phyloP scores from a whole-genome alignment of 1,284 basidiomycete species.

The Trichosporon coremiiforme region DNA sequence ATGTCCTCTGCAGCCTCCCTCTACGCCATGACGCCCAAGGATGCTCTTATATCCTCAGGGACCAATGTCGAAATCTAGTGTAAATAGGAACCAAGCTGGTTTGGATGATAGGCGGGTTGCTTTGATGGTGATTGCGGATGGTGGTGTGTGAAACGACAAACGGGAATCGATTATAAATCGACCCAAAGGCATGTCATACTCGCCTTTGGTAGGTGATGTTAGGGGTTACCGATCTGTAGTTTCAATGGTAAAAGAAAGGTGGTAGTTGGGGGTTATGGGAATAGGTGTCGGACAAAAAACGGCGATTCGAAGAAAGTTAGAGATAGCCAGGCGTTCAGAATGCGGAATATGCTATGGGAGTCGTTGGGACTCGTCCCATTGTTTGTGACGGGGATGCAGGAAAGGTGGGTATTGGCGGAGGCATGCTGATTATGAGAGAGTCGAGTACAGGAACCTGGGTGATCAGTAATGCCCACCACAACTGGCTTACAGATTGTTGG shows the following conservation, averaged over 20 bases:
- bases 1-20: conserved; percentile 28
- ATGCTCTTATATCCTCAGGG: conserved; percentile 22
- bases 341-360: conserved; percentile 1
- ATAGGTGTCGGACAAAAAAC: conserved; percentile 19
- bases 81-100: conserved; percentile 34
- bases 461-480: not conserved
- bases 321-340: conserved; percentile 9
- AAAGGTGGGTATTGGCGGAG: conserved; percentile 28
- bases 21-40: conserved; percentile 24
- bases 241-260: conserved; percentile 16
- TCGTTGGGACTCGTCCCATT: not conserved
- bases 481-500: conserved; percentile 78
- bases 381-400: conserved; percentile 19
- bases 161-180: conserved; percentile 10
- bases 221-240: conserved; percentile 16
- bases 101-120: conserved; percentile 26
- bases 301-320: not conserved
- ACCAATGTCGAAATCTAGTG: conserved; percentile 32
- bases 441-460: conserved; percentile 54
- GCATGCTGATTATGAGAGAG: conserved; percentile 45
- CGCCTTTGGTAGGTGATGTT: conserved; percentile 12
- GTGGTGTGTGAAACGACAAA: conserved; percentile 16
- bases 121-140: conserved; percentile 21
- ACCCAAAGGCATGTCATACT: conserved; percentile 13
- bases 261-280: conserved; percentile 16